Conservation (phyloP, 75 land plant species). For the Selaginella moellendorffii region DNA sequence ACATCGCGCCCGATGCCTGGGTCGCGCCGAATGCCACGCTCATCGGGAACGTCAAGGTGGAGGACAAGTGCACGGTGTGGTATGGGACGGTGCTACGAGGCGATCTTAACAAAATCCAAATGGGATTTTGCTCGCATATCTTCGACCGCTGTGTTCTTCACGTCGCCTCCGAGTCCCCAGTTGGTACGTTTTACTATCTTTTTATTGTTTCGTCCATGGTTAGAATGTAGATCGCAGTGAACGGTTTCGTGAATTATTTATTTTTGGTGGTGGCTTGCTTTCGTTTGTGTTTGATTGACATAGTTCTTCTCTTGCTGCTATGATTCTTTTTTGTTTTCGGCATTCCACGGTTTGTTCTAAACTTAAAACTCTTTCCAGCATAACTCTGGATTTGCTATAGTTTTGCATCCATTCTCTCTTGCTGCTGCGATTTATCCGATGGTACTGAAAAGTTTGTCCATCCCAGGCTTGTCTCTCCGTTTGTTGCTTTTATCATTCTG, state of each 20-base stretch:
- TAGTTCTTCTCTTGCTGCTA: background rate
- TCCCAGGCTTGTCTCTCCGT: too few relatives aligned
- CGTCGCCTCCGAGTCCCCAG: conserved; percentile 77
- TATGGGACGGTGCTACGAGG: conserved; percentile 79
- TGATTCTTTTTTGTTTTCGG: conserved; percentile 3
- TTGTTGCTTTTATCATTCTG: background rate
- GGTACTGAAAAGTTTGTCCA: too few relatives aligned
- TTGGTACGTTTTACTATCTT: conserved; percentile 28
- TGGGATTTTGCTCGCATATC: conserved; percentile 74
- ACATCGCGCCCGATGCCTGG: conserved; percentile 87
- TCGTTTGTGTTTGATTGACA: background rate
- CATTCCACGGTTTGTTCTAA: too few relatives aligned
- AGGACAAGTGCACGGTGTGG: conserved; percentile 78
- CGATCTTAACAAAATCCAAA: conserved; percentile 80
- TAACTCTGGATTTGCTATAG: too few relatives aligned
- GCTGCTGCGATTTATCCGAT: too few relatives aligned
- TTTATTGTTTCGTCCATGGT: too few relatives aligned
- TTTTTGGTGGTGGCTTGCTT: background rate
- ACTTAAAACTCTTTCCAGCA: too few relatives aligned
- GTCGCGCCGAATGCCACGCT: conserved; percentile 93
- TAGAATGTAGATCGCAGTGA: too few relatives aligned
- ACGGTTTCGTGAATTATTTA: background rate
- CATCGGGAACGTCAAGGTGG: conserved; percentile 71
- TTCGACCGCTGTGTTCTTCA: conserved; percentile 88
- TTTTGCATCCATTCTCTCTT: background rate